These are phyloP conservation scores for Chaetomiaceae sp. DNA, from an alignment of 2,329 filamentous ascomycete genomes.

Conservation along the genomic window DNA sequence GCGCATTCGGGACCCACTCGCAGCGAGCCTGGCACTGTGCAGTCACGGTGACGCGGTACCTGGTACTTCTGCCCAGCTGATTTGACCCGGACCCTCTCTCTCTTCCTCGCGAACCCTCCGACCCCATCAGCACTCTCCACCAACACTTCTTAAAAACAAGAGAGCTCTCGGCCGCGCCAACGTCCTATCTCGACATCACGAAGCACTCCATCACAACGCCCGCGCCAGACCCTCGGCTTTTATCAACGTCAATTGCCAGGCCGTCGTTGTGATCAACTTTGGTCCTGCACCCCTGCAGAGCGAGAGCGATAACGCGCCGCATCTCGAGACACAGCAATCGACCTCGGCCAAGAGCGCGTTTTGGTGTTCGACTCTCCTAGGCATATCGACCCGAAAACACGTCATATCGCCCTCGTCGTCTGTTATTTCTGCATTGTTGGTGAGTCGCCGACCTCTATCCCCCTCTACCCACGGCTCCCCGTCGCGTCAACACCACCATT, in stretches of 20 bases:
- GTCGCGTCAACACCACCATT: background rate
- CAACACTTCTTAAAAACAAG: conserved; percentile 30
- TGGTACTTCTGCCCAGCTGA: conserved; percentile 26
- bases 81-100: conserved; percentile 20
- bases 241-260: conserved; percentile 15
- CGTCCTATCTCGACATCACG: conserved; percentile 22
- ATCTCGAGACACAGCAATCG: conserved; percentile 8
- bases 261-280: conserved; percentile 17
- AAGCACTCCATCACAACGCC: conserved; percentile 17
- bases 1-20: conserved; percentile 1
- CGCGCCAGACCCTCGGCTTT: conserved; percentile 9
- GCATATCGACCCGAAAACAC: conserved; percentile 16
- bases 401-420: conserved; percentile 10
- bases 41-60: conserved; percentile 18
- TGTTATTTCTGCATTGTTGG: conserved; percentile 20
- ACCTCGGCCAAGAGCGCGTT: conserved; percentile 6
- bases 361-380: conserved; percentile 6
- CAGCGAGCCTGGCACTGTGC: background rate
- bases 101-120: conserved; percentile 18
- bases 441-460: conserved; percentile 11
- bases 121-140: conserved; percentile 27
- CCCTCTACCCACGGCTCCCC: background rate
- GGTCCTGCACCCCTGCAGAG: background rate
- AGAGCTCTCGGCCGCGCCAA: conserved; percentile 19
- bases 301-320: conserved; percentile 10